Conservation (phyloP, 208 protist genomes). For the Sergeia podlipaevii region DNA sequence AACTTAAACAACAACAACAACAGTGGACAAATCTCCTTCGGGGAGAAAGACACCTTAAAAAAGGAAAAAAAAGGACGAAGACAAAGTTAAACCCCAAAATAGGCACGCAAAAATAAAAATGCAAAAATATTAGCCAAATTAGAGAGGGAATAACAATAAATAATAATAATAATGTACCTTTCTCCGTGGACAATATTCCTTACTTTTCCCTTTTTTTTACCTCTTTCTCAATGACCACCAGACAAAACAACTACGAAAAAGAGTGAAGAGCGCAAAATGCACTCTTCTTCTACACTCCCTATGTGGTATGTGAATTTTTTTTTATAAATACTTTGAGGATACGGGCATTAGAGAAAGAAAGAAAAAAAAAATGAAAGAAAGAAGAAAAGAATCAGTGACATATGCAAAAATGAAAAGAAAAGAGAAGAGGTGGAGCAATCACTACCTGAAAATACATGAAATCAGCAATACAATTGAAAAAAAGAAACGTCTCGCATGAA, state of each 20-base stretch:
- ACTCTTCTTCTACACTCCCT: neutral
- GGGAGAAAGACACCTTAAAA: neutral
- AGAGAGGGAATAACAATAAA: conserved; percentile 1
- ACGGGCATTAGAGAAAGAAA: neutral
- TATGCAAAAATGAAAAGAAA: neutral
- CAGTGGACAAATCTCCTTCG: neutral
- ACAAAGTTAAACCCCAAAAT: neutral
- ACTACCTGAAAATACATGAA: neutral
- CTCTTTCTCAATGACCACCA: no score
- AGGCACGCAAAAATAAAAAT: conserved; percentile 4
- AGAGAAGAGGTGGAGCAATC: neutral
- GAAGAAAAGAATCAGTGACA: no score
- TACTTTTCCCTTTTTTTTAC: no score
- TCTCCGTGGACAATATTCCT: no score
- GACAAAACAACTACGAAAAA: conserved; percentile 5
- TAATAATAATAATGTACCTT: conserved; percentile 3
- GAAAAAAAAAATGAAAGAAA: conserved; percentile 6
- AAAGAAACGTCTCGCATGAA: neutral
- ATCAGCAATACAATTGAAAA: neutral
- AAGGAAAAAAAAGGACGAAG: conserved; percentile 9
- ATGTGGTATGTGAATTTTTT: no score
- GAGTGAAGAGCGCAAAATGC: neutral
- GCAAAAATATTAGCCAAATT: neutral
- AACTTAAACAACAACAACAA: neutral
- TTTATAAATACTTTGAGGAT: no score